Conservation (phyloP, 257 asterid genomes). For the Fraxinus americana region DNA sequence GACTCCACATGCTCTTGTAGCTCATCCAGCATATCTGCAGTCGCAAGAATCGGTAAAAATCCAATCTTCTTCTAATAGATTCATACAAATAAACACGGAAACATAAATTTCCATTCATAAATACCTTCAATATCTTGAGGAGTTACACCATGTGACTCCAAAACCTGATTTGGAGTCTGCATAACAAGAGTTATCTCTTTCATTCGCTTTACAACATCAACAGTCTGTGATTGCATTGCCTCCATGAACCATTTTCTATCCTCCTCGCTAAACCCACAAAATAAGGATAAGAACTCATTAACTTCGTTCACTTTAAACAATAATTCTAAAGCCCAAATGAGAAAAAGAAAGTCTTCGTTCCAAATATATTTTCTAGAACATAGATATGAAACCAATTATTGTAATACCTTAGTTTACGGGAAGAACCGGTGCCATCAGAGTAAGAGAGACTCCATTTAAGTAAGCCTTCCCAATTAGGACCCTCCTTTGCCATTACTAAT, state of each 20-base stretch:
- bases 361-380: not conserved
- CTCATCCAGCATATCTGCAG: conserved; percentile 85
- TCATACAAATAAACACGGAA: not conserved
- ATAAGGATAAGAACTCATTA: not conserved
- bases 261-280: conserved; percentile 62
- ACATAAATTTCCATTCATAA: not conserved
- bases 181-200: conserved; percentile 85
- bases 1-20: conserved; percentile 92
- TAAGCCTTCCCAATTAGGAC: conserved; percentile 94
- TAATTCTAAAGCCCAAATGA: conserved; percentile 11
- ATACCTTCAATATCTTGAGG: conserved; percentile 80
- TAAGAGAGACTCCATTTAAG: conserved; percentile 70
- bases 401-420: conserved; percentile 54
- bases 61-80: not conserved
- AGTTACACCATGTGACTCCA: conserved; percentile 85
- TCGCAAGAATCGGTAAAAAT: not conserved
- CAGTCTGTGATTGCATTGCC: conserved; percentile 90
- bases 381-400: not conserved
- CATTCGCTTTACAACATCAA: conserved; percentile 83
- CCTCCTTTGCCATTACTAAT: conserved; percentile 67
- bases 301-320: not conserved
- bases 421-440: no score
- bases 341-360: not conserved
- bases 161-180: conserved; percentile 80
- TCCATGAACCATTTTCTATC: conserved; percentile 93